Conservation (phyloP, 805 yeast genomes). For the Huiozyma sinensis region DNA sequence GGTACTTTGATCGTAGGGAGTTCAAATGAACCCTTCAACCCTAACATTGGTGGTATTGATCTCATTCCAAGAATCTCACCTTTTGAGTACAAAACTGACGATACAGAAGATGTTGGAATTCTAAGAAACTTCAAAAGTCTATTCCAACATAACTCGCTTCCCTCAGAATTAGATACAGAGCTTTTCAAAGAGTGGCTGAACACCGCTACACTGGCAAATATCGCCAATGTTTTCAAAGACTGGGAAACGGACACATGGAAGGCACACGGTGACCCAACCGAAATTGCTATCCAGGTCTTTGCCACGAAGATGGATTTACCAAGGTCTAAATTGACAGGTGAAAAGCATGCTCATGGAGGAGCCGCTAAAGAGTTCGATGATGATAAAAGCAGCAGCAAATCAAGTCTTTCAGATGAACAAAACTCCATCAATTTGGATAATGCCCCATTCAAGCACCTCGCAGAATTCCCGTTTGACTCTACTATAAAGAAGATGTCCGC, state of each 20-base stretch:
- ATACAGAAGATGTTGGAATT: constrained; percentile 24
- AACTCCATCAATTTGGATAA: constrained; percentile 6
- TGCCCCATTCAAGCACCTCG: constrained; percentile 38
- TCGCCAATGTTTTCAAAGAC: constrained; percentile 53
- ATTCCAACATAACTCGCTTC: constrained; percentile 10
- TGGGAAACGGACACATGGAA: constrained; percentile 44
- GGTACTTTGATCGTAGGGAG: constrained; percentile 52
- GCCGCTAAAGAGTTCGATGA: not conserved
- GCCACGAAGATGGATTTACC: constrained; percentile 45
- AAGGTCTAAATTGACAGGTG: constrained; percentile 35
- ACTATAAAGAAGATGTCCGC: constrained; percentile 84
- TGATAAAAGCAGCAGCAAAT: not conserved
- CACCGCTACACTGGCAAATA: constrained; percentile 69
- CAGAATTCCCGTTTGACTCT: constrained; percentile 82
- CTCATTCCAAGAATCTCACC: constrained; percentile 63
- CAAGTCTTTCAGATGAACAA: not conserved
- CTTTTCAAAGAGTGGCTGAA: constrained; percentile 42
- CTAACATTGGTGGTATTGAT: constrained; percentile 85
- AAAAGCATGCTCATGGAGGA: constrained; percentile 6
- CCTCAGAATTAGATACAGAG: constrained; percentile 10
- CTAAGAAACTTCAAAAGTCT: constrained; percentile 15
- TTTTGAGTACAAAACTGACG: constrained; percentile 21
- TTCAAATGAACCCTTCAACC: constrained; percentile 74
- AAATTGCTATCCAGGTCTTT: constrained; percentile 77
- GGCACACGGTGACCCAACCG: constrained; percentile 85